Conservation (phyloP, 2,329 filamentous ascomycete genomes). For the Ceratocystis variospora region DNA sequence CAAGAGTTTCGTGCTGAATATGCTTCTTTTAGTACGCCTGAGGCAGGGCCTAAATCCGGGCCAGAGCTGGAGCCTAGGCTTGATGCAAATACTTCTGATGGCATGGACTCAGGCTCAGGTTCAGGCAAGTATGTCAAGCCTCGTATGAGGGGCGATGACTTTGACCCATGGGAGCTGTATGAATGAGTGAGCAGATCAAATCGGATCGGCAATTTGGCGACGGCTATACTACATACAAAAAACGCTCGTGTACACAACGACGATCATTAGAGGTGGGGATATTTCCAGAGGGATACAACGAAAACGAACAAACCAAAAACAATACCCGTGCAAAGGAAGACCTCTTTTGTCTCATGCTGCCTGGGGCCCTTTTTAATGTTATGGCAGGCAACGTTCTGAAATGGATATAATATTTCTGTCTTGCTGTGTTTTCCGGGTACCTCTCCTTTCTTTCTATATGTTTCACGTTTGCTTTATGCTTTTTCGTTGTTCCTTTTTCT, state of each 20-base stretch:
- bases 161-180: constrained; percentile 22
- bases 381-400: neutral
- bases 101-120: constrained; percentile 7
- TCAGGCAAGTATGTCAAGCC: constrained; percentile 12
- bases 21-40: constrained; percentile 22
- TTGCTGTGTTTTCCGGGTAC: constrained; percentile 3
- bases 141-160: constrained; percentile 17
- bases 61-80: constrained; percentile 20
- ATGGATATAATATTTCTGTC: neutral
- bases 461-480: constrained; percentile 2
- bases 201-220: neutral
- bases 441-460: neutral
- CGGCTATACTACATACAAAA: neutral
- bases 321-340: too few species aligned
- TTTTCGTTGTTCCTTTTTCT: constrained; percentile 1
- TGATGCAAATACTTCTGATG: constrained; percentile 17
- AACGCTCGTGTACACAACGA: constrained; percentile 1
- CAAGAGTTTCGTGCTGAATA: constrained; percentile 52
- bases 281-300: neutral
- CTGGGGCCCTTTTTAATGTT: neutral
- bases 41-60: constrained; percentile 28
- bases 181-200: constrained; percentile 19
- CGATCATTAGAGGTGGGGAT: constrained; percentile 9
- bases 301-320: too few species aligned
- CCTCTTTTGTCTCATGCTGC: neutral